A percentile compares a stretch with the other conserved stretches of the same genome.
These are phyloP conservation scores for Daucus carota DNA, from an alignment of 129 eudicot genomes.

Conservation along the genomic window DH1_v3.0 NC_030388.2:24498501-24499000, in stretches of 20 bases:
- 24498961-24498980: slow-evolving; percentile 68
- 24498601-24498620: slow-evolving; percentile 45
- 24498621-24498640: slow-evolving; percentile 33
- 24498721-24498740: slow-evolving; percentile 34
- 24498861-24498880: slow-evolving; percentile 69
- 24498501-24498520: slow-evolving; percentile 41
- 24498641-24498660: slow-evolving; percentile 68
- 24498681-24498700: slow-evolving; percentile 43
- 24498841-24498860: slow-evolving; percentile 52
- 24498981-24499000: slow-evolving; percentile 60
- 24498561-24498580: slow-evolving; percentile 51
- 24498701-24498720: slow-evolving; percentile 30
- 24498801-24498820: slow-evolving; percentile 46
- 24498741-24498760: slow-evolving; percentile 81
- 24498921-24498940: slow-evolving; percentile 27
- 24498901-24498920: slow-evolving; percentile 62
- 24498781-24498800: slow-evolving; percentile 36
- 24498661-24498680: slow-evolving; percentile 66
- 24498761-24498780: slow-evolving; percentile 56
- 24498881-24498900: slow-evolving; percentile 57
- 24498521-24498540: slow-evolving; percentile 43
- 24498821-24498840: slow-evolving; percentile 48
- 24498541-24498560: slow-evolving; percentile 49
- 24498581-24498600: slow-evolving; percentile 36
- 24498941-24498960: slow-evolving; percentile 57